Evolutionary conservation across 192 early-diverging fungal genomes (phyloP).

Genomic region (Coemansia sp.): DNA sequence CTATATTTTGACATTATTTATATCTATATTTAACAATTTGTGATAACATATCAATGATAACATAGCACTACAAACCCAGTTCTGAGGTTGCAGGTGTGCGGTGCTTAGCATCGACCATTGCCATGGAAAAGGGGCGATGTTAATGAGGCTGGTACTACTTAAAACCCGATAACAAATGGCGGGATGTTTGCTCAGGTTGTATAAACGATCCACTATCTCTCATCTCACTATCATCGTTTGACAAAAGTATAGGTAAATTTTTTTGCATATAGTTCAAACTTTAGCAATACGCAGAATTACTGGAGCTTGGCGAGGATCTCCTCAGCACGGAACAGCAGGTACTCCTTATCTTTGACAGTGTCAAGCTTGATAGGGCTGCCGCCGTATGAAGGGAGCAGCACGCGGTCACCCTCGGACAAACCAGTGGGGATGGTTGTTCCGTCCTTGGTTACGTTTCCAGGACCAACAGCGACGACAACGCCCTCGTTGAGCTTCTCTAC

Average conservation of each 20-base stretch:
- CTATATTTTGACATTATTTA: not conserved
- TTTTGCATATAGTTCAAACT: not conserved
- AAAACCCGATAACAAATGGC: not conserved
- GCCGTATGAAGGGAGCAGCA: conserved; percentile 95
- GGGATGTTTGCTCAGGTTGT: not conserved
- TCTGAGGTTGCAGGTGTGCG: no score
- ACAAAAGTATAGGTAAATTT: not conserved
- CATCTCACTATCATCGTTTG: not conserved
- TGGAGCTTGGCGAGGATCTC: conserved; percentile 95
- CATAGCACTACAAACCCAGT: no score
- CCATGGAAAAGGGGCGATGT: no score
- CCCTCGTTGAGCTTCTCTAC: conserved; percentile 97
- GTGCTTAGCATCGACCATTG: no score
- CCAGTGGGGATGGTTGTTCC: conserved; percentile 80
- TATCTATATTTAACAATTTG: not conserved
- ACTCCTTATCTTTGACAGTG: conserved; percentile 75
- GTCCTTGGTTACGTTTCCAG: conserved; percentile 86
- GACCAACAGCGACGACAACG: conserved; percentile 91
- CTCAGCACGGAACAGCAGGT: conserved; percentile 87
- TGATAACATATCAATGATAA: no score
- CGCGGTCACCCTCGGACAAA: conserved; percentile 90
- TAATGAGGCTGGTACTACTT: no score
- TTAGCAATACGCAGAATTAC: conserved; percentile 19
- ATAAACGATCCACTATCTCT: not conserved
- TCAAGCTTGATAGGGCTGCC: conserved; percentile 92